Evolutionary conservation across 257 asterid genomes (phyloP).

Genomic region (Galeopsis tetrahit): DNA sequence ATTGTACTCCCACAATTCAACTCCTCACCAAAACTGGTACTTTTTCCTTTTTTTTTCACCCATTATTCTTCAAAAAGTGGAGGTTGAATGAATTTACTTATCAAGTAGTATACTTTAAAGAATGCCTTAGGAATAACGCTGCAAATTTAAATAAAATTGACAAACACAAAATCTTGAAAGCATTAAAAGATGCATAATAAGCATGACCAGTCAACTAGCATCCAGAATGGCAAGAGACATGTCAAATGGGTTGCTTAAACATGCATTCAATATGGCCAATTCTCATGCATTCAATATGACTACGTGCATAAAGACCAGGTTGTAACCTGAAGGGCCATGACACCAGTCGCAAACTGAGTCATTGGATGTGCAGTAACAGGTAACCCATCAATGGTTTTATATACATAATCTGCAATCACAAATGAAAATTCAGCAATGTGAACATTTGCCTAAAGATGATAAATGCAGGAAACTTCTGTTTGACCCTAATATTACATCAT

Average conservation of each 20-base stretch:
- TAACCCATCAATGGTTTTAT: slow-evolving; percentile 74
- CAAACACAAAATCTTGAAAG: slow-evolving; percentile 6
- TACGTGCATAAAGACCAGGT: slow-evolving; percentile 23
- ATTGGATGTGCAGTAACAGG: slow-evolving; percentile 89
- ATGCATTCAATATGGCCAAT: slow-evolving; percentile 4
- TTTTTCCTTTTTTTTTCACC: background rate
- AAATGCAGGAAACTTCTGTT: background rate
- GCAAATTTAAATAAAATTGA: background rate
- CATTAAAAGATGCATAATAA: background rate
- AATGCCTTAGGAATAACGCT: background rate
- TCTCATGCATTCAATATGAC: background rate
- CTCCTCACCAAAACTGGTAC: background rate
- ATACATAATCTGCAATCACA: slow-evolving; percentile 80
- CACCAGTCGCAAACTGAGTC: slow-evolving; percentile 96
- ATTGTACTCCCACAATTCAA: slow-evolving; percentile 2
- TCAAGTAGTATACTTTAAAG: background rate
- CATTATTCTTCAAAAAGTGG: background rate
- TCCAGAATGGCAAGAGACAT: background rate
- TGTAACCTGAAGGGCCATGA: slow-evolving; percentile 94
- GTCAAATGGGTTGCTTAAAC: background rate
- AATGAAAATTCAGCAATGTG: slow-evolving; percentile 26
- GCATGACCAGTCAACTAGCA: background rate
- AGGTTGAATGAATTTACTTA: background rate
- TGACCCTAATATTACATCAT: background rate
- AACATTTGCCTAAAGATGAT: slow-evolving; percentile 19